A percentile compares a stretch with the other conserved stretches of the same genome.
Evolutionary conservation across 306 rosid species (phyloP).

Genomic region (Rosa chinensis): DNA sequence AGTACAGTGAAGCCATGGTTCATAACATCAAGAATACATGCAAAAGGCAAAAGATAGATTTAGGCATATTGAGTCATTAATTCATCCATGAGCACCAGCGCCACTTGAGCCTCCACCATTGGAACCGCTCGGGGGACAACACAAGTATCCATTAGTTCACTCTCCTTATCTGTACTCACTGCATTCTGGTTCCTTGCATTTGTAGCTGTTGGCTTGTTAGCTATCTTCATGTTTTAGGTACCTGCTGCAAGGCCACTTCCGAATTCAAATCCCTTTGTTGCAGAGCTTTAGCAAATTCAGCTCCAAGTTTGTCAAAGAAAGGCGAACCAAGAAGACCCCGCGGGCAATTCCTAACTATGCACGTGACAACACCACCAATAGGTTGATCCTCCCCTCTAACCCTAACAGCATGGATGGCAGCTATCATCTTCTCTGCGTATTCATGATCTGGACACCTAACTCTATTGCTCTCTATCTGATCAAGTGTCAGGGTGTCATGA

Average conservation of each 20-base stretch:
- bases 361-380: slow-evolving; percentile 84
- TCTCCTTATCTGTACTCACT: slow-evolving; percentile 79
- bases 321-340: slow-evolving; percentile 86
- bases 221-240: slow-evolving; percentile 79
- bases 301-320: slow-evolving; percentile 91
- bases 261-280: slow-evolving; percentile 88
- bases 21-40: not conserved
- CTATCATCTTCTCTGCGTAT: slow-evolving; percentile 92
- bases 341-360: slow-evolving; percentile 86
- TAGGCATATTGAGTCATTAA: slow-evolving; percentile 83
- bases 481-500: slow-evolving; percentile 54
- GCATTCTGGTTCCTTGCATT: slow-evolving; percentile 72
- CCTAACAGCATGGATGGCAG: slow-evolving; percentile 74
- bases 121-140: slow-evolving; percentile 99
- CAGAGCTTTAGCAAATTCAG: slow-evolving; percentile 88
- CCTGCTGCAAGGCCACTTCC: slow-evolving; percentile 88
- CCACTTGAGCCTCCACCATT: slow-evolving; percentile 89
- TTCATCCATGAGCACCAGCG: slow-evolving; percentile 82
- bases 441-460: slow-evolving; percentile 93
- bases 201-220: slow-evolving; percentile 93
- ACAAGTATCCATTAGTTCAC: slow-evolving; percentile 79
- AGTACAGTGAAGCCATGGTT: not conserved
- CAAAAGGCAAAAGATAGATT: slow-evolving; percentile 41
- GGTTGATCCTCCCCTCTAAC: slow-evolving; percentile 65
- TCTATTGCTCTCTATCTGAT: slow-evolving; percentile 88